phyloP scores from a whole-genome alignment of 1,139 yeast genomes.

The Candida tetrigidarum region DNA sequence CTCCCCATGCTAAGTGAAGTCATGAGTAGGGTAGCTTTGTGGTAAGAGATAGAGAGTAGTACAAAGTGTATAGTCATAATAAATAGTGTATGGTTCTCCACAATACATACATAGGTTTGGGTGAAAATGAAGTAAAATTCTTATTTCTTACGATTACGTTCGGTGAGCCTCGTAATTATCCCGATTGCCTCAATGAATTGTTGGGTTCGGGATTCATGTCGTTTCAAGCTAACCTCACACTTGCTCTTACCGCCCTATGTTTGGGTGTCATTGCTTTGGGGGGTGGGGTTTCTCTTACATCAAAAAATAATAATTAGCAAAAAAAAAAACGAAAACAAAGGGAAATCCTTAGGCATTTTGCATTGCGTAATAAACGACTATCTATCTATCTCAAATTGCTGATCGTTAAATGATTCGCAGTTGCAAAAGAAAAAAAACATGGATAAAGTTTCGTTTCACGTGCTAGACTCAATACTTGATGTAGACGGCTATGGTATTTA shows the following conservation, averaged over 20 bases:
- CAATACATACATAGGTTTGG: too few species aligned
- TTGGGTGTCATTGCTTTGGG: background rate
- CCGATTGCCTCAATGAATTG: background rate
- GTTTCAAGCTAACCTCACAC: background rate
- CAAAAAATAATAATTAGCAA: too few species aligned
- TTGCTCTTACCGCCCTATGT: background rate
- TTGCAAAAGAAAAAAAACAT: too few species aligned
- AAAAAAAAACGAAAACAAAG: too few species aligned
- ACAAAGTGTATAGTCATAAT: too few species aligned
- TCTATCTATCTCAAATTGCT: background rate
- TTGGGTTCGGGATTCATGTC: background rate
- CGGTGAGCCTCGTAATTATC: constrained; percentile 6
- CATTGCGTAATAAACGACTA: background rate
- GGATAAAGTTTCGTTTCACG: too few species aligned
- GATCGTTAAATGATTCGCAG: too few species aligned
- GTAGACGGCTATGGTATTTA: too few species aligned
- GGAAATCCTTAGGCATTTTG: background rate
- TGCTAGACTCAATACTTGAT: too few species aligned
- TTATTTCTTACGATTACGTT: background rate
- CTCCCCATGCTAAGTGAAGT: too few species aligned
- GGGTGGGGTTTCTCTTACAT: background rate
- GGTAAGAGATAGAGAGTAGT: background rate
- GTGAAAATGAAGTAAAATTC: constrained; percentile 3
- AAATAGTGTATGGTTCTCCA: too few species aligned
- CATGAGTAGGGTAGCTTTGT: too few species aligned